phyloP scores from a whole-genome alignment of 2,329 filamentous ascomycete species.

The Clonostachys rosea region DNA sequence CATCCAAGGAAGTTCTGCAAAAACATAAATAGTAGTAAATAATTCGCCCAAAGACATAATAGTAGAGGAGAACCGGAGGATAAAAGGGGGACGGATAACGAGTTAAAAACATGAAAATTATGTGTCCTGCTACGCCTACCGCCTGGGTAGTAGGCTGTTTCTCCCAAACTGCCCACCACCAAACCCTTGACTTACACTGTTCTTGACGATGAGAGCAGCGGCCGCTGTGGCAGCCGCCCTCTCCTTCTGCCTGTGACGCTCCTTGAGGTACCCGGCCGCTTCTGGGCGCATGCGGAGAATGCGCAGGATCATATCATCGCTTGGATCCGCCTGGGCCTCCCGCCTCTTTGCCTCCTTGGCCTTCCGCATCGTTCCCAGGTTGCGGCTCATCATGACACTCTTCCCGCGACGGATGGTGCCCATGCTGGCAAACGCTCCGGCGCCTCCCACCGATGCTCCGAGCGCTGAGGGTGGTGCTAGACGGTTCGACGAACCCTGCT shows the following conservation, averaged over 20 bases:
- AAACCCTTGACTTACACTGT: slow-evolving; percentile 68
- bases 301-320: slow-evolving; percentile 94
- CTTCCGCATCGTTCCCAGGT: slow-evolving; percentile 92
- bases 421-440: slow-evolving; percentile 56
- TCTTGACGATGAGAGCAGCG: slow-evolving; percentile 89
- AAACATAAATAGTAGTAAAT: neutral
- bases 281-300: slow-evolving; percentile 95
- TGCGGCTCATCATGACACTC: slow-evolving; percentile 91
- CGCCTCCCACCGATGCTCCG: slow-evolving; percentile 18
- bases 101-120: too few species aligned
- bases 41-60: neutral
- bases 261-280: slow-evolving; percentile 80
- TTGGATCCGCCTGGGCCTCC: slow-evolving; percentile 93
- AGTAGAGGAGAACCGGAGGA: neutral
- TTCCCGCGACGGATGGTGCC: slow-evolving; percentile 62
- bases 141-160: slow-evolving; percentile 36
- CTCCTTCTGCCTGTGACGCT: slow-evolving; percentile 90
- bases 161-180: slow-evolving; percentile 34
- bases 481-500: slow-evolving; percentile 41
- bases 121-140: slow-evolving; percentile 18
- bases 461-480: slow-evolving; percentile 46
- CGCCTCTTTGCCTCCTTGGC: slow-evolving; percentile 95
- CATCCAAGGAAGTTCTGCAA: neutral
- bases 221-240: slow-evolving; percentile 84
- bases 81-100: too few species aligned